Percentiles rank a stretch among this genome's conserved stretches.
These are phyloP conservation scores for Rhodotorula sphaerocarpa DNA, from an alignment of 768 basidiomycete genomes.

Conservation along the genomic window DNA sequence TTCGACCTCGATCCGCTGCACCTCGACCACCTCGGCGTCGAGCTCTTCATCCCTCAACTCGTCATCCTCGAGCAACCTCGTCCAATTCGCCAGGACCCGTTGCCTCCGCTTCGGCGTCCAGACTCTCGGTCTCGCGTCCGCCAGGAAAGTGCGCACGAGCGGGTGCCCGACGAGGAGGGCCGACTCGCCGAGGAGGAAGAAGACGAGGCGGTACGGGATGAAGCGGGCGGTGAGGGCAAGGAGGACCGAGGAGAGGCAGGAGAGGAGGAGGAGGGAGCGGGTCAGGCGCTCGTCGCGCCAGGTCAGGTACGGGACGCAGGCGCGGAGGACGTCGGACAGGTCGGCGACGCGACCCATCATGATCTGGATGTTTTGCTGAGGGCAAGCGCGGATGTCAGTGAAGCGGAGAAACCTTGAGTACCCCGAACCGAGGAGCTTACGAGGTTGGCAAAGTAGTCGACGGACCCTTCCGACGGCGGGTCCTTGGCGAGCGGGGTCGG, in stretches of 20 bases:
- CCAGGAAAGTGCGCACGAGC: conserved; percentile 10
- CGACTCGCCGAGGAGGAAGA: conserved; percentile 32
- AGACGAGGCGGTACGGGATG: conserved; percentile 30
- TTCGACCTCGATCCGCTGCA: conserved; percentile 29
- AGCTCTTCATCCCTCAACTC: conserved; percentile 23
- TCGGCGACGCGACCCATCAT: conserved; percentile 38
- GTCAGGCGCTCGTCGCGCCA: conserved; percentile 34
- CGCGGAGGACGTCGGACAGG: conserved; percentile 34
- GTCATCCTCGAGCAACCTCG: conserved; percentile 27
- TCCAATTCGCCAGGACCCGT: neutral
- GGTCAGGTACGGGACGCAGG: conserved; percentile 35
- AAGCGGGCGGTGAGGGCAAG: conserved; percentile 21
- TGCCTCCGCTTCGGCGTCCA: neutral
- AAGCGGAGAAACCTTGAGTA: neutral
- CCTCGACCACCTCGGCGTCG: conserved; percentile 20
- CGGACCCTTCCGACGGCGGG: conserved; percentile 18
- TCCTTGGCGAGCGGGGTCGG: conserved; percentile 17
- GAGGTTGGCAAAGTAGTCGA: conserved; percentile 33
- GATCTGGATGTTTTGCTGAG: conserved; percentile 39
- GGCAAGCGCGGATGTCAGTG: no score
- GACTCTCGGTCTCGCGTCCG: neutral
- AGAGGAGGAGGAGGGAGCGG: conserved; percentile 30
- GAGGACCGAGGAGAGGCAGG: conserved; percentile 22
- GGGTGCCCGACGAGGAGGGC: conserved; percentile 33
- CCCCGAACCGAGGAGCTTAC: neutral